Base-by-base conservation (phyloP, 305 asterid species). In the Salvia sclarea region DNA sequence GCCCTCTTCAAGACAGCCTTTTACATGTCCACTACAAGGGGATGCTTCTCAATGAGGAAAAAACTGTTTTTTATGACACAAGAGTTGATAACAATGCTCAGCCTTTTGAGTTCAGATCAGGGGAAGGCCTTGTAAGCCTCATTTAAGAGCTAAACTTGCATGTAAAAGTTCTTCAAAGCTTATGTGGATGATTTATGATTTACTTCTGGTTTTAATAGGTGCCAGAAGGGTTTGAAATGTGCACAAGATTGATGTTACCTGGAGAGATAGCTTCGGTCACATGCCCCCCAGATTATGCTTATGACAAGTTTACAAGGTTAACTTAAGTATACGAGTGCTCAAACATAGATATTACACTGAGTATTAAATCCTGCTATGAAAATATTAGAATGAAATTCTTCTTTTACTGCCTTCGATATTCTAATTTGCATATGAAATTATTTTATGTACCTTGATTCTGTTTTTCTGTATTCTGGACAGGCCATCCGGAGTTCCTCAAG, bases 211-310 rank as follows among this genome's bases (percentile, higher is more conserved):
- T 69, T 61, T 68, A 88, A 52, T 66, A 94, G 99, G 98, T 94
- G 33, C 99, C 98, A 25, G 90, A 87, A 89, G 98, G 99, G 58
- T 89, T 94, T 85, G 99, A 94, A 81, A 94, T 91, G 99, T 86
- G 89, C 83, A 87, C 90, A 52, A 87, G 99, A 50, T 71, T 94
- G 80, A 94, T 91, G 99, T 78, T 94, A 81, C 98, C 97, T 55
- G 98, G 97, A 71, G 99, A 94, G 92, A 68, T 80, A 56, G 83
- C 99, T 79, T 79, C 90, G 12, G 91, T 94, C 57, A 86, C 96
- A 11, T 94, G 97, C 79, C 99, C 97, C 65, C 94, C 96, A 57
- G 99, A 94, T 82, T 94, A 87, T 84, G 99, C 99, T 71, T 94
- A 94, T 59, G 98, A 91, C 90, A 94, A 91, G 78, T 94, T 94